A percentile compares a stretch with the other conserved stretches of the same genome.
These are phyloP conservation scores for Wickerhamiella cacticola DNA, from an alignment of 805 yeast species.

Conservation along the genomic window DNA sequence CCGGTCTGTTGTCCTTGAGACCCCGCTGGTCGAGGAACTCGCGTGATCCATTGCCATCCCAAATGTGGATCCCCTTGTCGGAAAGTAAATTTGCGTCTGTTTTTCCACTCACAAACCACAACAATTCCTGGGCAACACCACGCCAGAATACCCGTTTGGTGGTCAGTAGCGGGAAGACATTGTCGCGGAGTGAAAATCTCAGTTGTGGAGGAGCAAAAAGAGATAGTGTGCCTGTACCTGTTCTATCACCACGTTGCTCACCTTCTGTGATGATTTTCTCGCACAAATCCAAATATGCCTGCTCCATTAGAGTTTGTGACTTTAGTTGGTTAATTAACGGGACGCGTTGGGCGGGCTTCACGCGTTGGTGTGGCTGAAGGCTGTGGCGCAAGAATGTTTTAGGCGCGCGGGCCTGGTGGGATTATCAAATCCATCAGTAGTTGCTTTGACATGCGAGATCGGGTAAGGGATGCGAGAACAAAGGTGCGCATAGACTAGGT, in stretches of 20 bases:
- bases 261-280: constrained; percentile 66
- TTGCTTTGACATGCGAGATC: neutral
- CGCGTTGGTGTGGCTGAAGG: too few relatives aligned
- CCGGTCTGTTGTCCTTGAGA: constrained; percentile 65
- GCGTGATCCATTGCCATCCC: constrained; percentile 98
- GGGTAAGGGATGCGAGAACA: too few relatives aligned
- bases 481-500: too few relatives aligned
- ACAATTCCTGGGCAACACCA: constrained; percentile 76
- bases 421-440: neutral
- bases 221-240: constrained; percentile 92
- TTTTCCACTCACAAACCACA: constrained; percentile 86
- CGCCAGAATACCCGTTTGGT: constrained; percentile 85
- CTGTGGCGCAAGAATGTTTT: too few relatives aligned
- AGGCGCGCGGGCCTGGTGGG: too few relatives aligned
- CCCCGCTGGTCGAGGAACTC: constrained; percentile 82
- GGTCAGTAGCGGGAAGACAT: constrained; percentile 74
- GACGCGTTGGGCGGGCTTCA: too few relatives aligned
- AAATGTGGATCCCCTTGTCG: constrained; percentile 83
- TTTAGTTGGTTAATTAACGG: neutral
- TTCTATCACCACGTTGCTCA: constrained; percentile 85
- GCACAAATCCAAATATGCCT: constrained; percentile 77
- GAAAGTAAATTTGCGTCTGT: constrained; percentile 74
- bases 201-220: constrained; percentile 94
- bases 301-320: constrained; percentile 36
- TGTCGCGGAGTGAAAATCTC: constrained; percentile 62